phyloP scores from a whole-genome alignment of 2,329 filamentous ascomycete species.

The Emydomyces testavorans region DNA sequence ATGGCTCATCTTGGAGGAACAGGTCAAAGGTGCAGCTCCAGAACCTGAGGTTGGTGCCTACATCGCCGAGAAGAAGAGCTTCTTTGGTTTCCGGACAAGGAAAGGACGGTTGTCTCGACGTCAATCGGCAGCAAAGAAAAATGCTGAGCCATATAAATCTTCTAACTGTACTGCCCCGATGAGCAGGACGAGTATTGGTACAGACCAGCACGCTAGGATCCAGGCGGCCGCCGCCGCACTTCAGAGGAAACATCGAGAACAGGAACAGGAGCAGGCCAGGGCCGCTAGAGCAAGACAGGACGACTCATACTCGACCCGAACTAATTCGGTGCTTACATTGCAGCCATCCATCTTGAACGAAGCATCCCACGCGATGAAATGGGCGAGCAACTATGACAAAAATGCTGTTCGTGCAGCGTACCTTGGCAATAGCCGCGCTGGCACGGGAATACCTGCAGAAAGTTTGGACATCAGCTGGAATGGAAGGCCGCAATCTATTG shows the following conservation, averaged over 20 bases:
- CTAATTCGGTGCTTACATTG: conserved; percentile 77
- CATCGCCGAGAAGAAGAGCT: conserved; percentile 88
- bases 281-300: conserved; percentile 46
- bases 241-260: conserved; percentile 55
- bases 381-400: conserved; percentile 92
- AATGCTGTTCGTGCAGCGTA: conserved; percentile 77
- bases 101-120: conserved; percentile 56
- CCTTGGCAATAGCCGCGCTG: conserved; percentile 59
- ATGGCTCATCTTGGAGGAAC: conserved; percentile 94
- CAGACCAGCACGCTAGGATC: conserved; percentile 85
- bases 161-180: conserved; percentile 40
- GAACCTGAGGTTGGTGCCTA: conserved; percentile 77
- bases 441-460: conserved; percentile 49
- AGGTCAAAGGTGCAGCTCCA: conserved; percentile 81
- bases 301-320: conserved; percentile 54
- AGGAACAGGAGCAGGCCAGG: conserved; percentile 40
- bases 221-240: conserved; percentile 81
- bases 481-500: conserved; percentile 22
- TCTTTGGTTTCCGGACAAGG: conserved; percentile 72
- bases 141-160: conserved; percentile 43
- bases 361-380: conserved; percentile 88
- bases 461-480: conserved; percentile 32
- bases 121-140: conserved; percentile 57
- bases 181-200: conserved; percentile 75
- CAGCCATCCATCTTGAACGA: conserved; percentile 76